phyloP scores from a whole-genome alignment of 2,329 filamentous ascomycete genomes.

The Trichoderma brevicompactum region DNA sequence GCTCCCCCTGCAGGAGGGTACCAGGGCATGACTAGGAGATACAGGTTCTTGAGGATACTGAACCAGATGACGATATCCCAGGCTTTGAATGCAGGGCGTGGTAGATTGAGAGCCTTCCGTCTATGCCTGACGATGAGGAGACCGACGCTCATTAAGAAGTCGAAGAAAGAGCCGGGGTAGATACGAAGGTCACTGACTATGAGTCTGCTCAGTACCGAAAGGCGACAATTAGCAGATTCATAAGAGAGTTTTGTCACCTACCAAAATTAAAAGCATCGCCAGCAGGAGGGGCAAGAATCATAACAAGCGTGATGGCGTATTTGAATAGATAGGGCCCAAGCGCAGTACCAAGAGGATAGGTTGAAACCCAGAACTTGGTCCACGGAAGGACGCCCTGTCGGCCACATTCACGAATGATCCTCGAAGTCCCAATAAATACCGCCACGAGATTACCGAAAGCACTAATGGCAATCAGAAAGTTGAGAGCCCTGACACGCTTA shows the following conservation, averaged over 20 bases:
- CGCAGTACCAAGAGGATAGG: slow-evolving; percentile 66
- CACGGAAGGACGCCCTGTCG: slow-evolving; percentile 65
- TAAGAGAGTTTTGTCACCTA: slow-evolving; percentile 34
- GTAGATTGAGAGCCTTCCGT: slow-evolving; percentile 55
- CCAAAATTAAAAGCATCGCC: slow-evolving; percentile 68
- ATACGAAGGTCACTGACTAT: slow-evolving; percentile 62
- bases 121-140: slow-evolving; percentile 61
- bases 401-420: slow-evolving; percentile 64
- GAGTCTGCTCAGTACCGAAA: slow-evolving; percentile 35
- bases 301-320: slow-evolving; percentile 60
- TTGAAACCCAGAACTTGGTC: slow-evolving; percentile 65
- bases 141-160: slow-evolving; percentile 59
- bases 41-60: slow-evolving; percentile 62
- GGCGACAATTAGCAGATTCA: background rate
- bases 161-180: slow-evolving; percentile 64
- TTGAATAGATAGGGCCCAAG: slow-evolving; percentile 62
- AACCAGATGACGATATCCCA: slow-evolving; percentile 65
- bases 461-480: slow-evolving; percentile 60
- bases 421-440: slow-evolving; percentile 58
- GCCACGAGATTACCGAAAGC: slow-evolving; percentile 64
- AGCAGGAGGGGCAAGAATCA: slow-evolving; percentile 64
- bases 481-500: slow-evolving; percentile 56
- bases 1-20: slow-evolving; percentile 65
- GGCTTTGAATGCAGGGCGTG: slow-evolving; percentile 56
- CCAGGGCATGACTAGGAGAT: slow-evolving; percentile 72